Evolutionary conservation across 805 yeast species (phyloP).

Genomic region (Myxozyma mucilagina): DNA sequence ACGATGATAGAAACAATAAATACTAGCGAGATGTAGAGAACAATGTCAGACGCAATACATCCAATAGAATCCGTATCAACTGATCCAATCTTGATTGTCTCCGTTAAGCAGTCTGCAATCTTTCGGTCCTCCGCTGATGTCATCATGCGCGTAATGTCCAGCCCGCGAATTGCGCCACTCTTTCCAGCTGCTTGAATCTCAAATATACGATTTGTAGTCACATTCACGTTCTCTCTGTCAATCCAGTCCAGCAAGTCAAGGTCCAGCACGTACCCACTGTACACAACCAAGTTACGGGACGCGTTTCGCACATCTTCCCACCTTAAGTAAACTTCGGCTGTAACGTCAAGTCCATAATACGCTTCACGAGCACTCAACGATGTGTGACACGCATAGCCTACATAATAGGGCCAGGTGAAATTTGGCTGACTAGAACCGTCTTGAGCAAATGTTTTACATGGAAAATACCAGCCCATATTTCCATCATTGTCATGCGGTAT

Average conservation of each 20-base stretch:
- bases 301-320: conserved; percentile 82
- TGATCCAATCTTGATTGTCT: conserved; percentile 83
- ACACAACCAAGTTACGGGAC: conserved; percentile 77
- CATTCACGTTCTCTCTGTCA: conserved; percentile 62
- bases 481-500: conserved; percentile 67
- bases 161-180: conserved; percentile 62
- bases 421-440: conserved; percentile 74
- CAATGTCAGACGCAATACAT: conserved; percentile 86
- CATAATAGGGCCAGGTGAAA: conserved; percentile 59
- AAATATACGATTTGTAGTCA: conserved; percentile 61
- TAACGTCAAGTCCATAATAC: conserved; percentile 58
- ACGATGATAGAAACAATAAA: conserved; percentile 81
- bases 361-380: conserved; percentile 64
- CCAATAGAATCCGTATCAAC: conserved; percentile 90
- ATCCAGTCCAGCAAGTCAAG: conserved; percentile 76
- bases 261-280: conserved; percentile 86
- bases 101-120: conserved; percentile 79
- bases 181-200: conserved; percentile 53
- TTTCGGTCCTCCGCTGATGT: conserved; percentile 65
- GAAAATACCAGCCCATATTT: conserved; percentile 92
- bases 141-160: conserved; percentile 75
- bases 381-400: conserved; percentile 93
- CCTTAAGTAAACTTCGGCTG: conserved; percentile 79
- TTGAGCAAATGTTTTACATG: conserved; percentile 69
- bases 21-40: conserved; percentile 74